Conservation (phyloP, 345 rosid genomes). For the Lumnitzera littorea region DNA sequence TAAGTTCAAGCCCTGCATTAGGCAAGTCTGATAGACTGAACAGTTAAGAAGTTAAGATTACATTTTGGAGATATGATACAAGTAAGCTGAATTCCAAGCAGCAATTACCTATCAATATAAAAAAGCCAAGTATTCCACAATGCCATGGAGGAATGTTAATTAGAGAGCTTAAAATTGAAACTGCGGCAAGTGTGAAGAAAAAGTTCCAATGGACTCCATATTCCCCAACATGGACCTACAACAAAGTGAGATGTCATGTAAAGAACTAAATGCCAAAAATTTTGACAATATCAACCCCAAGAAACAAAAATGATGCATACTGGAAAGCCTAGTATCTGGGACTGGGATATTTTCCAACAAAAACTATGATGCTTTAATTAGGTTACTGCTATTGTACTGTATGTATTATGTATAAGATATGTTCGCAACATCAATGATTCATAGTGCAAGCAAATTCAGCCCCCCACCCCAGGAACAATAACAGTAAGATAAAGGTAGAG, state of each 20-base stretch:
- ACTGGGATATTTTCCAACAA: too few relatives aligned
- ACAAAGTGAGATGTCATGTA: not conserved
- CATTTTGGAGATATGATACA: not conserved
- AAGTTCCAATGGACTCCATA: conserved; percentile 94
- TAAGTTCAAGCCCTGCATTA: conserved; percentile 53
- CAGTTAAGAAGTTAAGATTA: conserved; percentile 7
- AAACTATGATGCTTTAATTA: too few relatives aligned
- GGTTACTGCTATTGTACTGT: too few relatives aligned
- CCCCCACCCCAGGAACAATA: too few relatives aligned
- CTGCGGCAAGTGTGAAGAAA: conserved; percentile 89
- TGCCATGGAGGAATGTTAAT: conserved; percentile 53
- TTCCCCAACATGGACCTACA: conserved; percentile 75
- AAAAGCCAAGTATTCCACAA: conserved; percentile 64
- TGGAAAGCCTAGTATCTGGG: too few relatives aligned
- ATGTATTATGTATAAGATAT: too few relatives aligned
- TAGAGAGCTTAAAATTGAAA: conserved; percentile 57
- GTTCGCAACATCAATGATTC: too few relatives aligned
- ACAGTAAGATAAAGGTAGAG: too few relatives aligned
- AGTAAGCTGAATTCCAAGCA: not conserved
- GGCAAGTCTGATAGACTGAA: conserved; percentile 74
- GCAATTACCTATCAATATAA: conserved; percentile 51
- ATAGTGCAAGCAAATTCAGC: too few relatives aligned
- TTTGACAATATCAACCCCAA: too few relatives aligned
- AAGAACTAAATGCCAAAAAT: too few relatives aligned
- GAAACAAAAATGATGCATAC: too few relatives aligned